A percentile compares a stretch with the other conserved stretches of the same genome.
phyloP scores from a whole-genome alignment of 805 yeast species.

The Wickerhamomyces bovis region DNA sequence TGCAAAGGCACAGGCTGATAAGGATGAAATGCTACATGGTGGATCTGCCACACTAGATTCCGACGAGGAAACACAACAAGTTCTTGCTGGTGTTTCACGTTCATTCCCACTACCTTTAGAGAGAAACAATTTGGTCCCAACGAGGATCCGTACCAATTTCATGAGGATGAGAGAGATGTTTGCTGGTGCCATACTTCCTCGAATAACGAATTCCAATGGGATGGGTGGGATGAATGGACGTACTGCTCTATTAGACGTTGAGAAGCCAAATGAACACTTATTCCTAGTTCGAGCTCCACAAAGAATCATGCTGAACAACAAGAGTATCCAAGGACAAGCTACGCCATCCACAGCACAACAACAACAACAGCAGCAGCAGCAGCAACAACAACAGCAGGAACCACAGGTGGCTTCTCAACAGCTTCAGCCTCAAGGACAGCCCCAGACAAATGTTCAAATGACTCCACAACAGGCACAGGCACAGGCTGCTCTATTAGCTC shows the following conservation, averaged over 20 bases:
- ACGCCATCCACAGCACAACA: conserved; percentile 2
- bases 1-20: conserved; percentile 71
- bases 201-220: conserved; percentile 48
- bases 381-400: conserved; percentile 6
- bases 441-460: background rate
- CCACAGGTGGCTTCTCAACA: conserved; percentile 4
- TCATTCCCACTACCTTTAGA: conserved; percentile 83
- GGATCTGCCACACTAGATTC: conserved; percentile 43
- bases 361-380: conserved; percentile 10
- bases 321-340: conserved; percentile 7
- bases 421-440: conserved; percentile 7
- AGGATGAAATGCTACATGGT: conserved; percentile 54
- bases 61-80: conserved; percentile 90
- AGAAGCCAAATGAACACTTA: conserved; percentile 59
- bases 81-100: conserved; percentile 79
- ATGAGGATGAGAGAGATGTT: conserved; percentile 91
- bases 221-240: conserved; percentile 79
- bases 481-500: conserved; percentile 6
- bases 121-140: conserved; percentile 62
- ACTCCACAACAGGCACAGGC: conserved; percentile 9
- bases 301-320: conserved; percentile 25
- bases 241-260: conserved; percentile 69
- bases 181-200: conserved; percentile 73
- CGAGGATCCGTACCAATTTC: conserved; percentile 63
- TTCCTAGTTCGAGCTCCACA: conserved; percentile 48